Evolutionary conservation across 2,329 filamentous ascomycete species (phyloP).

Genomic region (Aspergillus hiratsukae): DNA sequence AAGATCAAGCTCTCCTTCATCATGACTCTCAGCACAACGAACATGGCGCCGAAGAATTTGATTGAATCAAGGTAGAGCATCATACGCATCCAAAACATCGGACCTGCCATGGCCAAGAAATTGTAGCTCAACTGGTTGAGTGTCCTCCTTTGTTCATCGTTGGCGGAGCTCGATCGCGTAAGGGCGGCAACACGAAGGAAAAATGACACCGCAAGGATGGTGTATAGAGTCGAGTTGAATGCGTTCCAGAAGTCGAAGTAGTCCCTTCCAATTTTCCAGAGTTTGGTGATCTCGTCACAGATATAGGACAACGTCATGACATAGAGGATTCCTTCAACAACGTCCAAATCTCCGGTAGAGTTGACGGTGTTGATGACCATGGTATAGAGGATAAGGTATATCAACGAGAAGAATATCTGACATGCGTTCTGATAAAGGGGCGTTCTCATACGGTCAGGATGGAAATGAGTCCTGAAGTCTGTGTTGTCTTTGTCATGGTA

Average conservation of each 20-base stretch:
- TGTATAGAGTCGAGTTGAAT: conserved; percentile 82
- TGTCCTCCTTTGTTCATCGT: conserved; percentile 49
- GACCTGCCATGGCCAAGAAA: conserved; percentile 85
- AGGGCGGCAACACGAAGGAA: conserved; percentile 74
- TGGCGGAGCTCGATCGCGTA: conserved; percentile 51
- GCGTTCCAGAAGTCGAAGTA: conserved; percentile 97
- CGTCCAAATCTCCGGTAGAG: conserved; percentile 72
- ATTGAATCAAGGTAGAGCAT: conserved; percentile 89
- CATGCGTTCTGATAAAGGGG: conserved; percentile 89
- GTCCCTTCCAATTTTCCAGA: conserved; percentile 88
- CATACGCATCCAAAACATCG: conserved; percentile 94
- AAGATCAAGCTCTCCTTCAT: conserved; percentile 95
- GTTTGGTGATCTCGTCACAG: conserved; percentile 79
- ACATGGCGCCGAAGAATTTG: conserved; percentile 96
- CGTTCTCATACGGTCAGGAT: conserved; percentile 90
- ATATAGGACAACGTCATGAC: conserved; percentile 88
- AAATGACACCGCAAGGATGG: conserved; percentile 72
- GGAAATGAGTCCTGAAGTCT: conserved; percentile 74
- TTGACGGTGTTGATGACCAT: conserved; percentile 94
- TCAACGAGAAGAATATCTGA: conserved; percentile 76
- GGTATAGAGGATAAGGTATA: conserved; percentile 83
- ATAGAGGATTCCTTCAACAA: conserved; percentile 79
- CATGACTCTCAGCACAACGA: conserved; percentile 93
- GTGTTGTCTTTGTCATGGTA: conserved; percentile 79
- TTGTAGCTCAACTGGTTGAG: conserved; percentile 88